phyloP scores from a whole-genome alignment of 2,329 filamentous ascomycete species.

The Pseudogymnoascus sp. region DNA sequence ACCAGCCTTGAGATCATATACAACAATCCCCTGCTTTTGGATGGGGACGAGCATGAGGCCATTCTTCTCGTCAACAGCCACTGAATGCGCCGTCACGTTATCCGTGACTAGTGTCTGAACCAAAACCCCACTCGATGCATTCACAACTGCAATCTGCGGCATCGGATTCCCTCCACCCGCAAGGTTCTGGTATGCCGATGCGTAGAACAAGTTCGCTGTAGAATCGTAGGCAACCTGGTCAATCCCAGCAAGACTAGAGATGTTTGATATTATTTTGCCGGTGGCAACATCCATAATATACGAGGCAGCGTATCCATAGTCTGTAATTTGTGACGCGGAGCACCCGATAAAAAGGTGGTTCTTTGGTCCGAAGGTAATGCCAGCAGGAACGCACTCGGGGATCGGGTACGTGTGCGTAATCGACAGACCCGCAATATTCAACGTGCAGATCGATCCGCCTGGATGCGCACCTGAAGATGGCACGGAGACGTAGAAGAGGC shows the following conservation, averaged over 20 bases:
- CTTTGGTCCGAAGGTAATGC: too few relatives aligned
- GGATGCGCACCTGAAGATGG: background rate
- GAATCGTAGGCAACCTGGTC: too few relatives aligned
- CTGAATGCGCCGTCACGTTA: constrained; percentile 14
- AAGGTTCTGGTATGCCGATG: constrained; percentile 5
- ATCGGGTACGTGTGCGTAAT: too few relatives aligned
- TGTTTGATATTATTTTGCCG: too few relatives aligned
- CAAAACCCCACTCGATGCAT: constrained; percentile 3
- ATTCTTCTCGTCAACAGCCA: constrained; percentile 11
- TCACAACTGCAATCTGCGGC: background rate
- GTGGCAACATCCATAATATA: too few relatives aligned
- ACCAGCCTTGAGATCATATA: constrained; percentile 7
- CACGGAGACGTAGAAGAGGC: constrained; percentile 11
- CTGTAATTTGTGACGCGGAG: too few relatives aligned
- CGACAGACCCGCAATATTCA: too few relatives aligned
- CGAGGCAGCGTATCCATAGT: too few relatives aligned
- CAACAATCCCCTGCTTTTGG: constrained; percentile 8
- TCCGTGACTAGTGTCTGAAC: constrained; percentile 12
- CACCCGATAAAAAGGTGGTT: too few relatives aligned
- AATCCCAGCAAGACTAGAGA: too few relatives aligned
- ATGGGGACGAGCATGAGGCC: constrained; percentile 11
- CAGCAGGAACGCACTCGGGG: too few relatives aligned
- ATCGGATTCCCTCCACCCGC: background rate
- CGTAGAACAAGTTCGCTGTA: too few relatives aligned
- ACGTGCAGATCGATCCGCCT: background rate